Evolutionary conservation across 2,329 filamentous ascomycete species (phyloP).

Genomic region (Cadophora sp.): DNA sequence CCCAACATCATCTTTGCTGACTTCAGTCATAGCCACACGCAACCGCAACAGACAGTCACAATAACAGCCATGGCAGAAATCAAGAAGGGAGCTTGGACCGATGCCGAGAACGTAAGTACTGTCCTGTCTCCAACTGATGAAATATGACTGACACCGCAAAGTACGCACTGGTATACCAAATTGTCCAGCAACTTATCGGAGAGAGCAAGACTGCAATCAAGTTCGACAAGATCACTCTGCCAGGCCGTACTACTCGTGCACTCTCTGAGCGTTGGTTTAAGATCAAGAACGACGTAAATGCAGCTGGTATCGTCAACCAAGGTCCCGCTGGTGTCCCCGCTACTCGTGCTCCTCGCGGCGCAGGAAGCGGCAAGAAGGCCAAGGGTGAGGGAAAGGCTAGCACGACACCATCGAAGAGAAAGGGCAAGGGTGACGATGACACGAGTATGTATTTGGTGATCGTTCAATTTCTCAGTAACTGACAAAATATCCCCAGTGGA

Average conservation of each 20-base stretch:
- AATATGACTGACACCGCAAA: neutral
- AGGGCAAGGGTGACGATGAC: neutral
- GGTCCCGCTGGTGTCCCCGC: neutral
- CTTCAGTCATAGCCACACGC: neutral
- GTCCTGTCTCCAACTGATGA: neutral
- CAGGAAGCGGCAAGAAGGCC: neutral
- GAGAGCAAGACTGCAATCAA: neutral
- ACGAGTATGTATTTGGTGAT: neutral
- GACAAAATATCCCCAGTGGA: neutral
- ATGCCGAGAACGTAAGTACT: conserved; percentile 8
- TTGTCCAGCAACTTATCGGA: neutral
- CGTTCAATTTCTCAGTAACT: neutral
- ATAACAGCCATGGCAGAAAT: neutral
- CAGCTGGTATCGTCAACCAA: neutral
- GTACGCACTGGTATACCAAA: neutral
- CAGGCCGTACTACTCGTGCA: conserved; percentile 15
- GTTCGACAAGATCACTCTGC: neutral
- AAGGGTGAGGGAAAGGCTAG: neutral
- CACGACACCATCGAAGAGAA: conserved; percentile 5
- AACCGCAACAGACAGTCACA: neutral
- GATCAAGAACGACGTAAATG: neutral
- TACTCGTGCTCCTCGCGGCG: neutral
- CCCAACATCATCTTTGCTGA: neutral
- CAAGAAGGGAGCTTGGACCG: neutral
- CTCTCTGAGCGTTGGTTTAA: neutral